A percentile compares a stretch with the other conserved stretches of the same genome.
phyloP scores from a whole-genome alignment of 2,329 filamentous ascomycete genomes.

The Arthrobotrys iridis region DNA sequence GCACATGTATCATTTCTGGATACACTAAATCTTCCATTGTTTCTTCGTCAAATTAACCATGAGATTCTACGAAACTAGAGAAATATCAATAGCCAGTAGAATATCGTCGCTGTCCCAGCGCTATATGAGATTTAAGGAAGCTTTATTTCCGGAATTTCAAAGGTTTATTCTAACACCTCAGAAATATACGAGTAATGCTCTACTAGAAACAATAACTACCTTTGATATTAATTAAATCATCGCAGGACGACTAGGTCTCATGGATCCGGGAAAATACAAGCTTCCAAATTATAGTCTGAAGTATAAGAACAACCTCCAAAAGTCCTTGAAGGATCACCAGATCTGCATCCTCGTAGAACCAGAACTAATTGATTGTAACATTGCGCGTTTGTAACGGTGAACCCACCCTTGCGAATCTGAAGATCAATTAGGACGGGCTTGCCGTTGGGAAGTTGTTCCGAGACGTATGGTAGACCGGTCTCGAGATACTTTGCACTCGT shows the following conservation, averaged over 20 bases:
- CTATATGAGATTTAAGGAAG: too few species aligned
- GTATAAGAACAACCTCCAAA: conserved; percentile 15
- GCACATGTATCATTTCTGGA: too few species aligned
- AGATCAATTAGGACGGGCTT: conserved; percentile 3
- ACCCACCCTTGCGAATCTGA: conserved; percentile 3
- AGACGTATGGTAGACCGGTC: neutral
- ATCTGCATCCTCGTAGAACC: conserved; percentile 3
- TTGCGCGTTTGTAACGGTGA: neutral
- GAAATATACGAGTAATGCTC: too few species aligned
- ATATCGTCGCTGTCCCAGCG: too few species aligned
- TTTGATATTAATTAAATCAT: neutral
- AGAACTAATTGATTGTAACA: conserved; percentile 5
- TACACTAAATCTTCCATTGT: too few species aligned
- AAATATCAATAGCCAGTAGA: too few species aligned
- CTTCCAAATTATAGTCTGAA: conserved; percentile 12
- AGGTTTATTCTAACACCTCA: too few species aligned
- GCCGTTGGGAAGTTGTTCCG: neutral
- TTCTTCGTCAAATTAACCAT: too few species aligned
- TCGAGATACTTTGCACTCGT: neutral
- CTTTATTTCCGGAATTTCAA: too few species aligned
- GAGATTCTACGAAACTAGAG: too few species aligned
- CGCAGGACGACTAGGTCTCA: neutral
- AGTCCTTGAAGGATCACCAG: conserved; percentile 6
- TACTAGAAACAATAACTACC: neutral
- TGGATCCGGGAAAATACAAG: neutral